Evolutionary conservation across 1,284 basidiomycete genomes (phyloP).

Genomic region (Ganoderma leucocontextum): DNA sequence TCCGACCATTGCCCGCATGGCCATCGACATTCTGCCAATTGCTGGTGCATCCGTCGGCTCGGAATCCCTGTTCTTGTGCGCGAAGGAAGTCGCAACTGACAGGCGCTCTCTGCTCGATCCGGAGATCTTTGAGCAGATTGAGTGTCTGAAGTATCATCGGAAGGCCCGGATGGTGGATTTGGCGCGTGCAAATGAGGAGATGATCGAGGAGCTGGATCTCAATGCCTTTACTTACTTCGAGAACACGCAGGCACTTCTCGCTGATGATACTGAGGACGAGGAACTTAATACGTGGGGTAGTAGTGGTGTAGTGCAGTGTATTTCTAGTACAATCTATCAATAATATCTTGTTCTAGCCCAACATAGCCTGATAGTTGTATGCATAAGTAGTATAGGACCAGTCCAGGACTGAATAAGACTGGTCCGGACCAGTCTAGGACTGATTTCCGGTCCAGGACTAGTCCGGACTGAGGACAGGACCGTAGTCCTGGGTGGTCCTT

Average conservation of each 20-base stretch:
- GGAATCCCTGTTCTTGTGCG: conserved; percentile 8
- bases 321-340: background rate
- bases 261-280: no score
- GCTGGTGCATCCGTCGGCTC: background rate
- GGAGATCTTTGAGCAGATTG: conserved; percentile 19
- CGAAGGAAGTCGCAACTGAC: background rate
- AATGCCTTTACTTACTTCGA: background rate
- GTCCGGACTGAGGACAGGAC: background rate
- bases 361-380: no score
- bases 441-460: background rate
- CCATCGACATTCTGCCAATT: conserved; percentile 3
- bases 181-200: background rate
- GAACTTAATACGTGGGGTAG: no score
- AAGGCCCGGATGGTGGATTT: background rate
- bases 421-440: background rate
- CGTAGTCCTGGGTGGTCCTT: no score
- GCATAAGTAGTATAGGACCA: no score
- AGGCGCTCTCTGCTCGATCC: background rate
- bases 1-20: conserved; percentile 9
- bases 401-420: no score
- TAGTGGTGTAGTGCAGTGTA: no score
- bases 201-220: background rate
- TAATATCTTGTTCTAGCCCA: no score
- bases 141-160: conserved; percentile 6
- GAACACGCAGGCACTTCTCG: no score